These are phyloP conservation scores for Ceratocystis diversiconidia DNA, from an alignment of 2,329 filamentous ascomycete genomes.

Conservation along the genomic window DNA sequence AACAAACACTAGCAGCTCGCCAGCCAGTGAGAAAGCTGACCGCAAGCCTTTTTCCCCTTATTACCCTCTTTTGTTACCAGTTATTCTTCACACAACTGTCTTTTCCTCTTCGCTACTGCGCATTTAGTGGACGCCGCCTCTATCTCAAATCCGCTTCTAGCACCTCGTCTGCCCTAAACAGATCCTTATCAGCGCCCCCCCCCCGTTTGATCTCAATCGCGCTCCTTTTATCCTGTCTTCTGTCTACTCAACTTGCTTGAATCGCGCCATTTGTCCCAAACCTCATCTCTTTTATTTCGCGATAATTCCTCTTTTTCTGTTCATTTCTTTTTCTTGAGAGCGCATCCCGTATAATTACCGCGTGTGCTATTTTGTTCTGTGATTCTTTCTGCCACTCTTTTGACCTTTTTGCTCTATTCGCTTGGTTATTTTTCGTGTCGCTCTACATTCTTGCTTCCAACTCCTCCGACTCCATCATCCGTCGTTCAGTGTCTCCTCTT, in stretches of 20 bases:
- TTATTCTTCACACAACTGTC: background rate
- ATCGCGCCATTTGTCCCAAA: slow-evolving; percentile 7
- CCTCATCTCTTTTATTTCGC: background rate
- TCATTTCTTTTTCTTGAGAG: slow-evolving; percentile 14
- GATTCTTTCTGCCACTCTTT: background rate
- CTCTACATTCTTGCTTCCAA: background rate
- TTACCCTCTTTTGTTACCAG: background rate
- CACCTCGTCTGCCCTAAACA: background rate
- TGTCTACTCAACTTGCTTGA: background rate
- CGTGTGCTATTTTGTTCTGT: background rate
- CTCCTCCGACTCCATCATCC: background rate
- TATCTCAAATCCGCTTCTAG: background rate
- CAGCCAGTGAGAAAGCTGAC: background rate
- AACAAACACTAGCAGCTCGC: no score
- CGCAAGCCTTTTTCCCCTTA: background rate
- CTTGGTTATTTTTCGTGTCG: background rate
- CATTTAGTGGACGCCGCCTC: background rate
- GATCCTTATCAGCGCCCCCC: slow-evolving; percentile 1
- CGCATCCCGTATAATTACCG: background rate
- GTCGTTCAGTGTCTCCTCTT: slow-evolving; percentile 17
- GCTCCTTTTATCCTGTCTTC: slow-evolving; percentile 3
- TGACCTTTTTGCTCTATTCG: background rate
- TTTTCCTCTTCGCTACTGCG: background rate
- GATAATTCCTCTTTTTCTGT: slow-evolving; percentile 11
- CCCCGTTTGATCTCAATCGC: slow-evolving; percentile 6